Conservation (phyloP, 1,139 yeast genomes). For the Taphrina flavorubra region DNA sequence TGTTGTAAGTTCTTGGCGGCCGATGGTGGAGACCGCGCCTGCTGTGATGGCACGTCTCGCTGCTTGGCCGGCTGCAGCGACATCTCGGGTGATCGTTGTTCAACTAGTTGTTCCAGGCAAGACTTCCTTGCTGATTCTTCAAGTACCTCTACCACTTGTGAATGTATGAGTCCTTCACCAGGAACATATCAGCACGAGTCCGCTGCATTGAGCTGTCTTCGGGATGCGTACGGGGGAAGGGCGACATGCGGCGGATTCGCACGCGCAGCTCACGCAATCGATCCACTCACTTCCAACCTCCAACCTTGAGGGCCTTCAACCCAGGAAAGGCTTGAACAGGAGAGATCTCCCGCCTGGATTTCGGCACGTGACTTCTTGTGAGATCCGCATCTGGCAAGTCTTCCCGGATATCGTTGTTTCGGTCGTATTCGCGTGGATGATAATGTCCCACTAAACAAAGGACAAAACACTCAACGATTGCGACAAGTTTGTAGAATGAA, state of each 20-base stretch:
- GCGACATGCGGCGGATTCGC: too few relatives aligned
- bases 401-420: not conserved
- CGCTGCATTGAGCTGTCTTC: too few relatives aligned
- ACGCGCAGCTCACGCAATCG: slow-evolving; percentile 5
- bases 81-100: not conserved
- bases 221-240: too few relatives aligned
- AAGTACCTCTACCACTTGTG: not conserved
- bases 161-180: not conserved
- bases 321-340: too few relatives aligned
- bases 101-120: too few relatives aligned
- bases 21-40: slow-evolving; percentile 34
- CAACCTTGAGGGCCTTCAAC: too few relatives aligned
- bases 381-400: slow-evolving; percentile 3
- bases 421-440: not conserved
- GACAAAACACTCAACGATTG: slow-evolving; percentile 5
- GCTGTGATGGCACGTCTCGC: slow-evolving; percentile 14
- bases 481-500: not conserved
- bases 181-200: too few relatives aligned
- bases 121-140: too few relatives aligned
- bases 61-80: slow-evolving; percentile 16
- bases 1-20: slow-evolving; percentile 38
- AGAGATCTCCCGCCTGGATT: too few relatives aligned
- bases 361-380: too few relatives aligned
- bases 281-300: too few relatives aligned
- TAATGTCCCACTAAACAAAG: not conserved